phyloP scores from a whole-genome alignment of 1,284 basidiomycete species.

The Moesziomyces sp. region DNA sequence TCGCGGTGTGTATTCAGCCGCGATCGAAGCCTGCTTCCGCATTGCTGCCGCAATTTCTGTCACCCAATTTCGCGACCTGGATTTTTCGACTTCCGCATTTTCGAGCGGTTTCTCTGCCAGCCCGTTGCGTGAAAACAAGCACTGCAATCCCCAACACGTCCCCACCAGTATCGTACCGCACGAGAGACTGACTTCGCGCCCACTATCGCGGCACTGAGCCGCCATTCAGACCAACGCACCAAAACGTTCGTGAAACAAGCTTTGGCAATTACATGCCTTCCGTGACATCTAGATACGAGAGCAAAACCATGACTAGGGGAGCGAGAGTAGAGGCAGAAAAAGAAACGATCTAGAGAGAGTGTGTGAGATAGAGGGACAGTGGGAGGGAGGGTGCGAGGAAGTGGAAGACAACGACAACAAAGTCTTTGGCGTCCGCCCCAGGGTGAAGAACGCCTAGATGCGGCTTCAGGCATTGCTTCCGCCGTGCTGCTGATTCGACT shows the following conservation, averaged over 20 bases:
- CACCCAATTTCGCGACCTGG: background rate
- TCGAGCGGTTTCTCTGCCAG: no score
- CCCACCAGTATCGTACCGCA: background rate
- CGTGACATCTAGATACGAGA: background rate
- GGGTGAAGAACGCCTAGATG: background rate
- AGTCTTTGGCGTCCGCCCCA: no score
- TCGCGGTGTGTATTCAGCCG: background rate
- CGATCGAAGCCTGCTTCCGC: constrained; percentile 1
- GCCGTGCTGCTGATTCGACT: constrained; percentile 9
- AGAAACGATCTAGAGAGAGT: background rate
- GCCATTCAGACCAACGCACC: no score
- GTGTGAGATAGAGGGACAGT: background rate
- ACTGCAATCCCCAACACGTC: no score
- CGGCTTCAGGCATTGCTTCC: background rate
- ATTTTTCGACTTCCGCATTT: background rate
- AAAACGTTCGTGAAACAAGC: background rate
- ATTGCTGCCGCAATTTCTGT: background rate
- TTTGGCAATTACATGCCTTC: background rate
- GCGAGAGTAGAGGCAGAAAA: background rate
- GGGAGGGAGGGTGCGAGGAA: constrained; percentile 1
- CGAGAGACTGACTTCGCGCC: background rate
- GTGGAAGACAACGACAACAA: constrained; percentile 2
- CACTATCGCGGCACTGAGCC: background rate
- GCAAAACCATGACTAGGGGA: background rate
- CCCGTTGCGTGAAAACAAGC: no score